Conservation (phyloP, 2,329 filamentous ascomycete species). For the Ophiostoma perfectum region DNA sequence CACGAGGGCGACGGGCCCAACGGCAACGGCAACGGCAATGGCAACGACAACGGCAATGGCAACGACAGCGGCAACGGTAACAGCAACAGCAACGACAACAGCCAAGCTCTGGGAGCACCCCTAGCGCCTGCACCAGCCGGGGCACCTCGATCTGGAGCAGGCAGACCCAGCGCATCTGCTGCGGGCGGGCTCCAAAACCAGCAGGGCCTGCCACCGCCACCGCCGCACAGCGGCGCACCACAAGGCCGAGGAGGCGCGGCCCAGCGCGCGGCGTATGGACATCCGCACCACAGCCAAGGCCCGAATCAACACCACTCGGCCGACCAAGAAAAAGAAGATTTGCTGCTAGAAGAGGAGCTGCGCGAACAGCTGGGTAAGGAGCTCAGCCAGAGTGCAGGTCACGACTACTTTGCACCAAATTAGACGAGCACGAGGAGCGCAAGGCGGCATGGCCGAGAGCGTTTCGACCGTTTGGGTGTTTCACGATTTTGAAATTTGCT, state of each 20-base stretch:
- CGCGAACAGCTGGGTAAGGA: constrained; percentile 20
- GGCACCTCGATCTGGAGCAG: neutral
- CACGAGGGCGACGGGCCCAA: neutral
- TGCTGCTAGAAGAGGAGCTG: constrained; percentile 21
- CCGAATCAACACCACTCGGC: neutral
- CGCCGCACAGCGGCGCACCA: neutral
- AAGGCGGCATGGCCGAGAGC: too few relatives aligned
- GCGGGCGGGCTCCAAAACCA: neutral
- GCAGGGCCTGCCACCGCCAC: neutral
- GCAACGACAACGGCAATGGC: neutral
- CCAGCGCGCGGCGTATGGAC: too few relatives aligned
- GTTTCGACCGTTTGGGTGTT: too few relatives aligned
- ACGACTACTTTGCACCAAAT: constrained; percentile 14
- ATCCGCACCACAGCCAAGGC: neutral
- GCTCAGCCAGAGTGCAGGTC: constrained; percentile 14
- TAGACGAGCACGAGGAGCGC: neutral
- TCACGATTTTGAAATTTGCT: too few relatives aligned
- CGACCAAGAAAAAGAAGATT: constrained; percentile 17
- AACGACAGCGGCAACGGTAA: neutral
- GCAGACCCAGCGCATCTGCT: neutral
- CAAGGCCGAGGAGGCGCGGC: neutral
- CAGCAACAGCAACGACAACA: neutral
- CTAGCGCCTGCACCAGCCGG: neutral
- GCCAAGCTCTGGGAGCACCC: neutral
- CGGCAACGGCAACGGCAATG: neutral